Conservation (phyloP, 495 filamentous ascomycete species). For the Neurospora intermedia region DNA sequence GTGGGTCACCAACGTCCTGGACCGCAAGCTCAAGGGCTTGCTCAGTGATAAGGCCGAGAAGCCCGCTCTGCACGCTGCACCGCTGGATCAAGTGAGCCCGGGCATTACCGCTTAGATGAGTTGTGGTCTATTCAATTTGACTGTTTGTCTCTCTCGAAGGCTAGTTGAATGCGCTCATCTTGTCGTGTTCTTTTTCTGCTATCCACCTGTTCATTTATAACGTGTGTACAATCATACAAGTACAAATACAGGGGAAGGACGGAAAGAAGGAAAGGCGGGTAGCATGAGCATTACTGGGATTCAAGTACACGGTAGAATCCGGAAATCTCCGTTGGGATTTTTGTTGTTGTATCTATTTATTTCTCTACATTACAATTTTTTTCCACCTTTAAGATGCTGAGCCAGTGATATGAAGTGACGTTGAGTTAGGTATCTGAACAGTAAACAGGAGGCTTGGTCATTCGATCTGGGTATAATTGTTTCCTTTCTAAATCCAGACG, state of each 20-base stretch:
- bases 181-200: background rate
- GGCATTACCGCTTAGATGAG: background rate
- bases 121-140: background rate
- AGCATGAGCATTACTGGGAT: background rate
- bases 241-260: background rate
- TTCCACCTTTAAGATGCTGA: background rate
- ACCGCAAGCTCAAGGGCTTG: constrained; percentile 45
- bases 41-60: constrained; percentile 24
- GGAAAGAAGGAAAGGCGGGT: background rate
- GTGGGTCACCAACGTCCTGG: constrained; percentile 71
- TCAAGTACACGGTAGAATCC: background rate
- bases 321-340: background rate
- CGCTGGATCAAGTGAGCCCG: constrained; percentile 52
- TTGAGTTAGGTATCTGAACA: background rate
- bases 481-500: background rate
- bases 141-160: background rate
- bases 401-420: background rate
- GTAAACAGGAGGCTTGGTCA: background rate
- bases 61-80: constrained; percentile 70
- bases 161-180: background rate
- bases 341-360: background rate
- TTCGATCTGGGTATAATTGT: background rate
- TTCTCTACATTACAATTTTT: background rate
- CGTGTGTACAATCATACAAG: background rate
- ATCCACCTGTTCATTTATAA: background rate